phyloP scores from a whole-genome alignment of 352 stramenopile genomes.

The Phytophthora pseudosyringae region DNA sequence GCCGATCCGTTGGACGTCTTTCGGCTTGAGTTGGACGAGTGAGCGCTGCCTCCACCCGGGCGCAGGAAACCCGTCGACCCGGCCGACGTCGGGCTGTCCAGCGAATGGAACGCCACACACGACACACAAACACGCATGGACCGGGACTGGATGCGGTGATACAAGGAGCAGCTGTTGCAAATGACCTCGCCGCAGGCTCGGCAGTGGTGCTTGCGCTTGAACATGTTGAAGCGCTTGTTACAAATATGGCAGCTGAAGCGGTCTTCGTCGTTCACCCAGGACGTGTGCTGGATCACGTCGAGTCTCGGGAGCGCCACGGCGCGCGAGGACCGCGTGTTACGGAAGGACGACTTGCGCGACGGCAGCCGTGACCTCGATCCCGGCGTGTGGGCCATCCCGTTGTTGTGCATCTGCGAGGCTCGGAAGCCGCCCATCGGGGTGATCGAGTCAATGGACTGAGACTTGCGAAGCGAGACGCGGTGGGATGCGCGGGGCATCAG shows the following conservation, averaged over 20 bases:
- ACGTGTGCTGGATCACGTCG: conserved; percentile 79
- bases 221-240: conserved; percentile 90
- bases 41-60: conserved; percentile 33
- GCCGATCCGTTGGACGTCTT: conserved; percentile 70
- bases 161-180: conserved; percentile 84
- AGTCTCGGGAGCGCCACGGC: conserved; percentile 74
- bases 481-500: conserved; percentile 41
- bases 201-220: conserved; percentile 90
- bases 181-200: conserved; percentile 87
- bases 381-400: conserved; percentile 27
- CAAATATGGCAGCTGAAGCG: conserved; percentile 89
- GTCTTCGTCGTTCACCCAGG: conserved; percentile 89
- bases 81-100: conserved; percentile 77
- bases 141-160: conserved; percentile 84
- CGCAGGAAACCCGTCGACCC: conserved; percentile 51
- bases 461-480: conserved; percentile 50
- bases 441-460: conserved; percentile 59
- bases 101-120: conserved; percentile 82
- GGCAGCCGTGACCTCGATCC: conserved; percentile 34
- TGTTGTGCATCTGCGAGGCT: conserved; percentile 41
- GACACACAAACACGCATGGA: conserved; percentile 89
- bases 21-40: conserved; percentile 47
- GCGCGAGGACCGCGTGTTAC: conserved; percentile 76
- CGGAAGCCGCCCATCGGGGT: conserved; percentile 42
- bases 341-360: conserved; percentile 79